Percentiles rank a stretch among this genome's conserved stretches.
Conservation (phyloP, 2,329 filamentous ascomycete species). For the Aspergillus proliferans region DNA sequence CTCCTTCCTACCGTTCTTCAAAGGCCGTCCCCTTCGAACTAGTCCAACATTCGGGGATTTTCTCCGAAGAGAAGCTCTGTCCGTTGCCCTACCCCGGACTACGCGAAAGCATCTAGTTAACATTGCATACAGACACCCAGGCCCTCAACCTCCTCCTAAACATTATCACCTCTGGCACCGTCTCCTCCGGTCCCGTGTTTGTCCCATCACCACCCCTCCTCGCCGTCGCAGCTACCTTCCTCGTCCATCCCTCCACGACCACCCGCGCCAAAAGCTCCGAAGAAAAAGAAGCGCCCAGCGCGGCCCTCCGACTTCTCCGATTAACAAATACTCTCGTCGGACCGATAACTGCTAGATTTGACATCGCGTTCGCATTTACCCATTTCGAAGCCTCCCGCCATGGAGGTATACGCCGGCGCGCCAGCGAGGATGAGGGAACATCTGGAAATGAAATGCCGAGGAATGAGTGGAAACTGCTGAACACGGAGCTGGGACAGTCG, state of each 20-base stretch:
- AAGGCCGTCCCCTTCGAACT: slow-evolving; percentile 57
- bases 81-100: slow-evolving; percentile 21
- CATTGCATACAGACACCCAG: slow-evolving; percentile 41
- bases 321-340: slow-evolving; percentile 61
- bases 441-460: slow-evolving; percentile 16
- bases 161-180: slow-evolving; percentile 26
- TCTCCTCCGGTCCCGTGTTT: slow-evolving; percentile 45
- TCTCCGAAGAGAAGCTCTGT: slow-evolving; percentile 70
- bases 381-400: slow-evolving; percentile 30
- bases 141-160: slow-evolving; percentile 59
- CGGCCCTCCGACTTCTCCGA: slow-evolving; percentile 64
- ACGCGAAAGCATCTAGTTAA: slow-evolving; percentile 4
- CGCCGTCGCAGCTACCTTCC: slow-evolving; percentile 70
- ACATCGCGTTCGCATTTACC: slow-evolving; percentile 65
- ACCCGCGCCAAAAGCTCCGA: slow-evolving; percentile 61
- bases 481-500: slow-evolving; percentile 55
- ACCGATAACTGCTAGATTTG: slow-evolving; percentile 62
- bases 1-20: slow-evolving; percentile 46
- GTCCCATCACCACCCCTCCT: slow-evolving; percentile 68
- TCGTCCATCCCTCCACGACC: slow-evolving; percentile 74
- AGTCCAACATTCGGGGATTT: slow-evolving; percentile 61
- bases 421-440: slow-evolving; percentile 14
- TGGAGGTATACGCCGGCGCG: slow-evolving; percentile 20
- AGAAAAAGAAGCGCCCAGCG: slow-evolving; percentile 56
- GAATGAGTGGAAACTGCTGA: slow-evolving; percentile 49